Evolutionary conservation across 176 grass and related monocot species (phyloP).

Genomic region (Musa troglodytarum): DNA sequence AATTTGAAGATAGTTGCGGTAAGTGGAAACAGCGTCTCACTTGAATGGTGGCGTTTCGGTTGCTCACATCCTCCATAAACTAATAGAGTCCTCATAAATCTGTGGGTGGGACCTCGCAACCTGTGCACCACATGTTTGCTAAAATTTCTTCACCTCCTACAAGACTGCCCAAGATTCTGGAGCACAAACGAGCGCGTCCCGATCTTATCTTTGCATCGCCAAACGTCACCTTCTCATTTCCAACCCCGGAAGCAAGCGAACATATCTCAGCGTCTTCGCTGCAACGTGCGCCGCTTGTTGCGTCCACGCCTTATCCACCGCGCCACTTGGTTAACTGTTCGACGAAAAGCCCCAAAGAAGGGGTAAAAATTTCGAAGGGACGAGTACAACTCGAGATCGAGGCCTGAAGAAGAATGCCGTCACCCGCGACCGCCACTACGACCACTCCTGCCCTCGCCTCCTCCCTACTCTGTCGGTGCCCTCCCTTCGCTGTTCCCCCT

Average conservation of each 20-base stretch:
- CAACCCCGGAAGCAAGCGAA: neutral
- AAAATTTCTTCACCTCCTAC: neutral
- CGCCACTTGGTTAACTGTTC: slow-evolving; percentile 18
- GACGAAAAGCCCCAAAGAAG: slow-evolving; percentile 38
- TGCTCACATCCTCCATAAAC: no score
- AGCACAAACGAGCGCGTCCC: neutral
- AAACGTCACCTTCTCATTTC: neutral
- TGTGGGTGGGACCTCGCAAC: no score
- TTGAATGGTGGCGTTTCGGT: no score
- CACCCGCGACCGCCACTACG: slow-evolving; percentile 32
- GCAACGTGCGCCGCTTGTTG: neutral
- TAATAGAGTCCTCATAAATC: no score
- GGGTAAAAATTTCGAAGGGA: slow-evolving; percentile 3
- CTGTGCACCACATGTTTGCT: neutral
- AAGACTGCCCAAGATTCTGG: neutral
- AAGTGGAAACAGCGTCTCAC: no score
- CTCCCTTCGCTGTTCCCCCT: slow-evolving; percentile 9
- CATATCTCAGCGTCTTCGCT: neutral
- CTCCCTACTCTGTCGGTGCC: slow-evolving; percentile 10
- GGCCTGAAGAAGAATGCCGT: slow-evolving; percentile 15
- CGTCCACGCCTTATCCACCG: slow-evolving; percentile 3
- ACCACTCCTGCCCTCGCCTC: slow-evolving; percentile 21
- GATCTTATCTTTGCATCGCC: neutral
- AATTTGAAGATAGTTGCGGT: no score
- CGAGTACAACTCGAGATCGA: neutral